Percentiles rank a stretch among this genome's conserved stretches.
Conservation (phyloP, 164 flowering plant genomes). For the Berberis vulgaris region DNA sequence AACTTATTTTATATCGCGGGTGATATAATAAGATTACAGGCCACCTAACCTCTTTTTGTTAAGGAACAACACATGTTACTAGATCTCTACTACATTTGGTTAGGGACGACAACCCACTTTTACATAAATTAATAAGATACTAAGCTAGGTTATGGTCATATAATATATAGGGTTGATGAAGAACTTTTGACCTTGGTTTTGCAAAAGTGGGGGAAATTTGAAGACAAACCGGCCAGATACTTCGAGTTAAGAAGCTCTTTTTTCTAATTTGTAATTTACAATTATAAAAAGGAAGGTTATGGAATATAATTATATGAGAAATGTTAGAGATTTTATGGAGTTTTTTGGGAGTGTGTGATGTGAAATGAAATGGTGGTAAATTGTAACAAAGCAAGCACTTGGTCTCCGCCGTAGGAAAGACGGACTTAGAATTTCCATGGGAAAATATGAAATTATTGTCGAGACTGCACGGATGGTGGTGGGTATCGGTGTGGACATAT, state of each 20-base stretch:
- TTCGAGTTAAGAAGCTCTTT: constrained; percentile 12
- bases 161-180: not conserved
- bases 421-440: constrained; percentile 7
- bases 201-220: constrained; percentile 1
- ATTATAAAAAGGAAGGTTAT: not conserved
- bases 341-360: constrained; percentile 1
- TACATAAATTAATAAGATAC: constrained; percentile 1
- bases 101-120: constrained; percentile 21
- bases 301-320: not conserved
- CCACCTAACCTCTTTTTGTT: too few species aligned
- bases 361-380: not conserved
- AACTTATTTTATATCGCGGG: too few species aligned
- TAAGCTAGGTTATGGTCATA: not conserved
- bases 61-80: too few species aligned
- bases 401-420: constrained; percentile 18
- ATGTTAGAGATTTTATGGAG: not conserved
- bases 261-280: not conserved
- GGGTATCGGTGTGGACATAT: not conserved
- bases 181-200: constrained; percentile 20
- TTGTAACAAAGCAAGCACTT: not conserved
- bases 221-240: constrained; percentile 5
- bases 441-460: not conserved
- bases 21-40: too few species aligned
- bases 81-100: not conserved
- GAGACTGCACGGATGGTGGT: not conserved